Conservation (phyloP, 768 basidiomycete species). For the Dacryopinax spathularia region DNA sequence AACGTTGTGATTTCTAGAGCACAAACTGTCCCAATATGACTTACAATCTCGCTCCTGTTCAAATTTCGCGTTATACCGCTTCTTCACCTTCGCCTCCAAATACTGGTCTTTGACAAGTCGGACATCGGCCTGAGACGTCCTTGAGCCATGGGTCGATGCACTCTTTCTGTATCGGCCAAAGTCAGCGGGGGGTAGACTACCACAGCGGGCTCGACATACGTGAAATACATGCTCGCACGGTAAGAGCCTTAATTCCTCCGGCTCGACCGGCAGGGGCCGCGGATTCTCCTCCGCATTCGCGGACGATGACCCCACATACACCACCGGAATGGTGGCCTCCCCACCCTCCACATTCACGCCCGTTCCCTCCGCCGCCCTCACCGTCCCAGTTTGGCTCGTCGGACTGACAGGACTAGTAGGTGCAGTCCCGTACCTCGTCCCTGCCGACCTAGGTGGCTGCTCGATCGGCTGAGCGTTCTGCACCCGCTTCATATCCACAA, state of each 20-base stretch:
- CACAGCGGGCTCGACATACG: background rate
- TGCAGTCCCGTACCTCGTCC: background rate
- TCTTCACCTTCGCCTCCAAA: background rate
- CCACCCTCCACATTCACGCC: background rate
- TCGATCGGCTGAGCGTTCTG: background rate
- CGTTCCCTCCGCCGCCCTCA: background rate
- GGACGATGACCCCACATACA: background rate
- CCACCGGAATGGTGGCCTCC: background rate
- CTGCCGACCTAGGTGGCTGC: background rate
- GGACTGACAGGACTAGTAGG: background rate
- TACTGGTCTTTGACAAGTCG: background rate
- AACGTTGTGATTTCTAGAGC: no score
- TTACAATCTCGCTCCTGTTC: background rate
- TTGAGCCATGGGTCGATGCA: background rate
- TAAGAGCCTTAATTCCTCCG: background rate
- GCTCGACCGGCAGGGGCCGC: background rate
- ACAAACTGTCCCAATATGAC: background rate
- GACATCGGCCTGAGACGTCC: background rate
- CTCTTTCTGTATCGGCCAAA: background rate
- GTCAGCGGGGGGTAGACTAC: background rate
- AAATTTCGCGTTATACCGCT: background rate
- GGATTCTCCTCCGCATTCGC: background rate
- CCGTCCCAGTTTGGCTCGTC: background rate
- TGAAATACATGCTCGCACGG: slow-evolving; percentile 2
- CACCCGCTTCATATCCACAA: background rate